Percentiles rank a stretch among this genome's conserved stretches.
These are phyloP conservation scores for Oryza coarctata DNA, from an alignment of 176 grass and related monocot genomes.

Conservation along the genomic window DNA sequence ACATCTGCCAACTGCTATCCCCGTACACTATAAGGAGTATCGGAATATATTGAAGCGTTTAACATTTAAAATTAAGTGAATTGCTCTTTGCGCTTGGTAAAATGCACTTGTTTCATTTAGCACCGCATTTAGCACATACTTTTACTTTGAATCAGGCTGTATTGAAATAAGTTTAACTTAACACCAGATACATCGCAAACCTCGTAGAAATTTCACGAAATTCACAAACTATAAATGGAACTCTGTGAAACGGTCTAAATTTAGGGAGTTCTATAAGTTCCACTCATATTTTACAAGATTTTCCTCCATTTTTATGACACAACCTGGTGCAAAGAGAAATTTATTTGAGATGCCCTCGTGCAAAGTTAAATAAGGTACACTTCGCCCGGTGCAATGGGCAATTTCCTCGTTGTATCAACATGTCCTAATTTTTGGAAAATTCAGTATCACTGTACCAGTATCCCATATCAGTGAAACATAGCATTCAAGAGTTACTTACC, in stretches of 20 bases:
- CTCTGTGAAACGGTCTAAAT: background rate
- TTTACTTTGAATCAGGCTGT: too few relatives aligned
- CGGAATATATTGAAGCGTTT: background rate
- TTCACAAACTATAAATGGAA: background rate
- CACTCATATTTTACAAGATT: background rate
- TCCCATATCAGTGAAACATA: background rate
- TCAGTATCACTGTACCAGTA: background rate
- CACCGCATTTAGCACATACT: background rate
- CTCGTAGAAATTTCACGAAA: background rate
- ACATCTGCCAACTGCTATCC: background rate
- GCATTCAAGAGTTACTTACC: slow-evolving; percentile 47
- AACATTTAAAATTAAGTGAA: background rate
- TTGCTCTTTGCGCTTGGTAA: background rate
- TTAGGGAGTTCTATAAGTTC: background rate
- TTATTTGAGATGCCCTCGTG: background rate
- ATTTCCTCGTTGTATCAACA: background rate
- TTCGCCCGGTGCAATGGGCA: background rate
- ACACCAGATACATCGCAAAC: background rate
- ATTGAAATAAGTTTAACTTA: too few relatives aligned
- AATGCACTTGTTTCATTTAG: background rate
- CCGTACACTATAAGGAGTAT: background rate
- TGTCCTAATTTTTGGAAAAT: background rate
- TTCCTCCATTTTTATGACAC: background rate
- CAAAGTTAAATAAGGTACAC: background rate
- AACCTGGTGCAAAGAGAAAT: background rate